These are phyloP conservation scores for Fusarium begoniae DNA, from an alignment of 2,329 filamentous ascomycete genomes.

Conservation along the genomic window DNA sequence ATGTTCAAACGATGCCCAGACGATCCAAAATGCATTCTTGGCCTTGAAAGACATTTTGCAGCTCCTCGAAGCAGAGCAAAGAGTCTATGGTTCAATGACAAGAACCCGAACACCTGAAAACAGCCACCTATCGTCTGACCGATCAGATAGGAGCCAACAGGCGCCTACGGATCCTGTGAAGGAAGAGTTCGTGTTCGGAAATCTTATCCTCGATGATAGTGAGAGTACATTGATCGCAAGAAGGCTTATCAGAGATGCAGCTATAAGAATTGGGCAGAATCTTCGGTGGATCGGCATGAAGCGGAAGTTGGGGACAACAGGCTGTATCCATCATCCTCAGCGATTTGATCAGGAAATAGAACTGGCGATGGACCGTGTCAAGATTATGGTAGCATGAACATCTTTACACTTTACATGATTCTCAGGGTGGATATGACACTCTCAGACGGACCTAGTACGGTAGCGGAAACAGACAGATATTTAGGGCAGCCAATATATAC, in stretches of 20 bases:
- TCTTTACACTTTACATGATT: background rate
- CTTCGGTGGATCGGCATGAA: background rate
- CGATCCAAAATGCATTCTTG: background rate
- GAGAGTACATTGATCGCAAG: background rate
- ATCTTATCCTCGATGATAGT: background rate
- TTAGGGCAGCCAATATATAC: background rate
- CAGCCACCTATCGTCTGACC: too few relatives aligned
- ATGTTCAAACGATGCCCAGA: background rate
- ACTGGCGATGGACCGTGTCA: background rate
- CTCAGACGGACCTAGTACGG: rapidly evolving
- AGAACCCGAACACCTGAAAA: background rate
- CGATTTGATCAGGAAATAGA: background rate
- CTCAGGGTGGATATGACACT: too few relatives aligned
- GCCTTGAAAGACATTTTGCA: background rate
- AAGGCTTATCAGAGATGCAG: background rate
- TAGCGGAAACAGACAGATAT: rapidly evolving
- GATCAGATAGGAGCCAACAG: rapidly evolving
- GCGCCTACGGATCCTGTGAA: rapidly evolving
- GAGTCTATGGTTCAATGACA: background rate
- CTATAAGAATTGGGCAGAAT: background rate
- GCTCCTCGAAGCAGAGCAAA: background rate
- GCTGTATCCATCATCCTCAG: too few relatives aligned
- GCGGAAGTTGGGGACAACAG: background rate
- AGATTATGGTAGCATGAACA: background rate
- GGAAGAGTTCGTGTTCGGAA: background rate